A percentile compares a stretch with the other conserved stretches of the same genome.
Evolutionary conservation across 768 basidiomycete species (phyloP).

Genomic region (Leccinum aurantiacum): DNA sequence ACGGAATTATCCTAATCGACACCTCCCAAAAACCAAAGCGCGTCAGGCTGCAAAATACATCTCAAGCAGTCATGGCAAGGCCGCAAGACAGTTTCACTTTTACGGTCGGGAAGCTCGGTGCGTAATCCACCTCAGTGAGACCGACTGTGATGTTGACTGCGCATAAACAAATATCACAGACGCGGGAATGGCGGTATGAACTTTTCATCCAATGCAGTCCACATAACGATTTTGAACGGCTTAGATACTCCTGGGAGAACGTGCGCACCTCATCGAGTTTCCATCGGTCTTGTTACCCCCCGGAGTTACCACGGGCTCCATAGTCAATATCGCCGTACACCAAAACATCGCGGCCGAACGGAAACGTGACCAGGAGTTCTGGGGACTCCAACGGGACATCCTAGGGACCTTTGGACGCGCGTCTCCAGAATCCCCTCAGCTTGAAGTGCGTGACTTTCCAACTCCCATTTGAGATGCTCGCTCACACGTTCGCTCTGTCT

Average conservation of each 20-base stretch:
- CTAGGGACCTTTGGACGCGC: slow-evolving; percentile 66
- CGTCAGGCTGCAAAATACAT: slow-evolving; percentile 5
- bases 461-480: not conserved
- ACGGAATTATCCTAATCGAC: slow-evolving; percentile 1
- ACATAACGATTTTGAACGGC: not conserved
- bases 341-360: slow-evolving; percentile 85
- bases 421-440: slow-evolving; percentile 68
- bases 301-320: slow-evolving; percentile 89
- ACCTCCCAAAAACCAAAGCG: slow-evolving; percentile 6
- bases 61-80: slow-evolving; percentile 30
- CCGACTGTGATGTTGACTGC: slow-evolving; percentile 11
- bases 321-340: slow-evolving; percentile 94
- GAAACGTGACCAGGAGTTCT: slow-evolving; percentile 78
- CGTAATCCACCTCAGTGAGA: slow-evolving; percentile 26
- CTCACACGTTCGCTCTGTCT: slow-evolving; percentile 1
- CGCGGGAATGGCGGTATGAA: slow-evolving; percentile 87
- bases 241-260: slow-evolving; percentile 88
- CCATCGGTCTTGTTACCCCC: slow-evolving; percentile 93
- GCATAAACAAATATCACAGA: slow-evolving; percentile 44
- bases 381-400: slow-evolving; percentile 81
- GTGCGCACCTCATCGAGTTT: slow-evolving; percentile 97
- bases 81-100: slow-evolving; percentile 77
- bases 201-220: no score
- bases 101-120: slow-evolving; percentile 94
- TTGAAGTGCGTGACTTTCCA: slow-evolving; percentile 52